Evolutionary conservation across 306 rosid species (phyloP).

Genomic region (Acacia confusa): DNA sequence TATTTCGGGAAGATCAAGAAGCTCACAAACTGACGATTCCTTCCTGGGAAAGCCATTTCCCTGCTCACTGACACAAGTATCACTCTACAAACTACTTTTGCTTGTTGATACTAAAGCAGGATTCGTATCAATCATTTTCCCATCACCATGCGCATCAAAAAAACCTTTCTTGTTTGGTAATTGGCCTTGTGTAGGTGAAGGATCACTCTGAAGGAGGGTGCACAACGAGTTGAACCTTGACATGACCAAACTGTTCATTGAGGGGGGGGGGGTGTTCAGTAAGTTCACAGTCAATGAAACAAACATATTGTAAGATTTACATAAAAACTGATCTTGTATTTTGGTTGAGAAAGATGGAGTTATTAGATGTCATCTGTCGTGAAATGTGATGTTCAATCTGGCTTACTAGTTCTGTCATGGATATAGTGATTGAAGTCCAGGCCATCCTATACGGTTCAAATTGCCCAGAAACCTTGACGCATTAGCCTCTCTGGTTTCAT

Average conservation of each 20-base stretch:
- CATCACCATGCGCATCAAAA: constrained; percentile 7
- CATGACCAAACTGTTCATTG: constrained; percentile 63
- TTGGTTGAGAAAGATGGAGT: constrained; percentile 36
- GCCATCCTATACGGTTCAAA: constrained; percentile 52
- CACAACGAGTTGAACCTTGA: constrained; percentile 70
- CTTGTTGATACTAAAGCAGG: constrained; percentile 16
- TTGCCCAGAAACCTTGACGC: constrained; percentile 44
- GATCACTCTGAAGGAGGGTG: constrained; percentile 67
- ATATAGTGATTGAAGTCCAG: constrained; percentile 60
- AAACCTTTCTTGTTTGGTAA: background rate
- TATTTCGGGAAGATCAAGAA: constrained; percentile 69
- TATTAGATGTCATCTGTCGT: constrained; percentile 46
- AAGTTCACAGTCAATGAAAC: no score
- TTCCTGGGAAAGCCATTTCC: constrained; percentile 53
- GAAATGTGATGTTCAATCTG: constrained; percentile 63
- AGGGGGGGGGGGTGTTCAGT: no score
- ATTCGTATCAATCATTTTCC: constrained; percentile 33
- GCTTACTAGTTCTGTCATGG: constrained; percentile 64
- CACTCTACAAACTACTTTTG: constrained; percentile 30
- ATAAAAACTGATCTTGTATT: constrained; percentile 45
- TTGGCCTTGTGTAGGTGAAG: constrained; percentile 41
- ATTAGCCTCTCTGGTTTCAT: constrained; percentile 38
- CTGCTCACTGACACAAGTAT: constrained; percentile 39
- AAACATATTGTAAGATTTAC: constrained; percentile 62
- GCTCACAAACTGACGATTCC: constrained; percentile 72